Percentiles rank a stretch among this genome's conserved stretches.
These are phyloP conservation scores for Rutstroemia sp. DNA, from an alignment of 2,329 filamentous ascomycete genomes.

Conservation along the genomic window DNA sequence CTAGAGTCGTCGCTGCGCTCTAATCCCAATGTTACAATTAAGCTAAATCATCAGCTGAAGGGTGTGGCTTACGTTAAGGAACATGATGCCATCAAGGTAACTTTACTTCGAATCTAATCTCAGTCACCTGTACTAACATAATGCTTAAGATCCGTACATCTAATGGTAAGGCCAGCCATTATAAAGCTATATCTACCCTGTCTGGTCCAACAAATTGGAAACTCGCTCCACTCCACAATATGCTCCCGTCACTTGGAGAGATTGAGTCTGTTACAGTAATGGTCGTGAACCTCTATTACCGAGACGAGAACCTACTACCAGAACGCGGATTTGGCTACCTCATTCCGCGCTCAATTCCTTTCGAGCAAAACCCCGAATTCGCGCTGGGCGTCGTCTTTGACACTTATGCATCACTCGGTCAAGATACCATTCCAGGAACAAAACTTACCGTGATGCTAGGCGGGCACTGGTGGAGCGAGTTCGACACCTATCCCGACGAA, in stretches of 20 bases:
- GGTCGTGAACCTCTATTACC: slow-evolving; percentile 87
- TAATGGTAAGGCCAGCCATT: slow-evolving; percentile 30
- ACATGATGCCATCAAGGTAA: slow-evolving; percentile 37
- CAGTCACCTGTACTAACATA: not conserved
- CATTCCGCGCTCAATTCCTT: slow-evolving; percentile 66
- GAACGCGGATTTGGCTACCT: slow-evolving; percentile 84
- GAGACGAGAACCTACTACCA: slow-evolving; percentile 50
- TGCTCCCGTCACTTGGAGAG: slow-evolving; percentile 41
- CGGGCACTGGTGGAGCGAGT: slow-evolving; percentile 81
- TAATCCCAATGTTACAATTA: slow-evolving; percentile 54
- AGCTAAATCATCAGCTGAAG: slow-evolving; percentile 40
- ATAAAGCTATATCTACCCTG: slow-evolving; percentile 61
- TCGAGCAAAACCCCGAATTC: slow-evolving; percentile 69
- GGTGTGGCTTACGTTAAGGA: slow-evolving; percentile 36
- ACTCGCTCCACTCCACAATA: slow-evolving; percentile 10
- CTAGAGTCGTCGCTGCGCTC: slow-evolving; percentile 42
- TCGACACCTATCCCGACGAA: slow-evolving; percentile 51
- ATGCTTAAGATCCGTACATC: slow-evolving; percentile 28
- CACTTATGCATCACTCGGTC: slow-evolving; percentile 41
- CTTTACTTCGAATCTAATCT: slow-evolving; percentile 11
- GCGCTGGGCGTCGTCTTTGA: slow-evolving; percentile 92
- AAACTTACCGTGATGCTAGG: slow-evolving; percentile 94
- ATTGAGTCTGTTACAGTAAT: slow-evolving; percentile 72
- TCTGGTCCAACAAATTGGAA: slow-evolving; percentile 20
- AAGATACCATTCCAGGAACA: slow-evolving; percentile 56